These are phyloP conservation scores for Ascoidea tarda DNA, from an alignment of 805 yeast species.

Conservation along the genomic window DNA sequence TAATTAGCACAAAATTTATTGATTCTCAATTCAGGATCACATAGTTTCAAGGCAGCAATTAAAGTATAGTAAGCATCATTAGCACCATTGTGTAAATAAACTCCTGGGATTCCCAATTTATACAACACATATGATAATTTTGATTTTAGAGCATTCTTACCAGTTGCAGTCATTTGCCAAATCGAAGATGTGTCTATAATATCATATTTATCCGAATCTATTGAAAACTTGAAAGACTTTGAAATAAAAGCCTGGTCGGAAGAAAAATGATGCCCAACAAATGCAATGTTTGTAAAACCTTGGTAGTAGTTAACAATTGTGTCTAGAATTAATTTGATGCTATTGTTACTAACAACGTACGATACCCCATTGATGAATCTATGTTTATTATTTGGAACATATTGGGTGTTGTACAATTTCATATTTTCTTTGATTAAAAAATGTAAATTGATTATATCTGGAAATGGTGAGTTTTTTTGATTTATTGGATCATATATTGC, in stretches of 20 bases:
- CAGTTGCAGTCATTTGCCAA: conserved; percentile 14
- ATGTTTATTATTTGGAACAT: conserved; percentile 38
- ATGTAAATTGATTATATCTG: conserved; percentile 24
- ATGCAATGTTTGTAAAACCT: conserved; percentile 23
- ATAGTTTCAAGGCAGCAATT: conserved; percentile 29
- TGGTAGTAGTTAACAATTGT: conserved; percentile 26
- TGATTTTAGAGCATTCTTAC: conserved; percentile 12
- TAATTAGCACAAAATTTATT: conserved; percentile 10
- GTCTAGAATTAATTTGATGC: conserved; percentile 22
- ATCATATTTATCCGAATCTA: conserved; percentile 14
- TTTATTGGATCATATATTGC: conserved; percentile 41
- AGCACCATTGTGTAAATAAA: conserved; percentile 55
- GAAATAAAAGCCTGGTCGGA: conserved; percentile 42
- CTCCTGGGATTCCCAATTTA: conserved; percentile 37
- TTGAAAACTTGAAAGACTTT: conserved; percentile 24
- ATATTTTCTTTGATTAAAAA: conserved; percentile 30
- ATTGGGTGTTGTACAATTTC: conserved; percentile 30
- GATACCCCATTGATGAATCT: conserved; percentile 38
- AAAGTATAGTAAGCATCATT: conserved; percentile 59
- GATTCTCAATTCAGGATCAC: conserved; percentile 29
- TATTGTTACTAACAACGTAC: conserved; percentile 22
- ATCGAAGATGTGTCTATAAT: conserved; percentile 21
- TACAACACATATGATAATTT: conserved; percentile 33
- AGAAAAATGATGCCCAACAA: conserved; percentile 46
- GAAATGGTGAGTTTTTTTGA: conserved; percentile 20